Base-by-base conservation (phyloP, 768 basidiomycete genomes). In the Psilocybe sp. region DNA sequence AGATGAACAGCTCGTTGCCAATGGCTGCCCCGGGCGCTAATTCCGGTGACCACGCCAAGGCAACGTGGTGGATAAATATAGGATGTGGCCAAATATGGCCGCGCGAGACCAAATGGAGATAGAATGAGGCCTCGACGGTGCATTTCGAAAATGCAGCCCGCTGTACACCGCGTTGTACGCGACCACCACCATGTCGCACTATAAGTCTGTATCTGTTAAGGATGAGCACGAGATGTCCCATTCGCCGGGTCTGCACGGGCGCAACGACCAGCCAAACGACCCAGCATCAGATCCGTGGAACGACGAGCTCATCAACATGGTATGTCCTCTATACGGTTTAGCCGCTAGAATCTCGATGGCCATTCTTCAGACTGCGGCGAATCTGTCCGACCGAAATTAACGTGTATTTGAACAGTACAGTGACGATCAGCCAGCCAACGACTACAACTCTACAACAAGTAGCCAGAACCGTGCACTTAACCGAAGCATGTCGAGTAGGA, bases 231-330 rank as follows among this genome's bases (percentile, higher is more conserved):
- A 52, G 16, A 42, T 55, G 19, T 42, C 49, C 11, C 47, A 46
- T 12, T 49, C 55, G 19, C 50, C 50, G 3, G 40, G 35, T 1
- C 47, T 28, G 31, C 36, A 36, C 41, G 44, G 51, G 35, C 54
- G 46, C 18, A 45, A 41, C 36, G 54, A 50, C 43, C n/a, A n/a
- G n/a, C 50, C 44, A 2, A 49, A 56, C 37, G 55, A 58, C 43
- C 54, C 23, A 28, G 23, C 23, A 28, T 3, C 23, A 7, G 23
- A 28, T 28, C 23, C 56, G 1, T 60, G 57, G 58, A 53, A 60
- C 23, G 57, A 62, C 38, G 58, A 62, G 41, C 54, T 58, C 15
- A 12, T 55, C 31, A 54, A 58, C 45, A 62, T 59, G 58, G 61
- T 62, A 35, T 31, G 32, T 40, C 14, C 41, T 37, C 5, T n/a